Evolutionary conservation across 345 rosid species (phyloP).

Genomic region (Pistacia integerrima): DNA sequence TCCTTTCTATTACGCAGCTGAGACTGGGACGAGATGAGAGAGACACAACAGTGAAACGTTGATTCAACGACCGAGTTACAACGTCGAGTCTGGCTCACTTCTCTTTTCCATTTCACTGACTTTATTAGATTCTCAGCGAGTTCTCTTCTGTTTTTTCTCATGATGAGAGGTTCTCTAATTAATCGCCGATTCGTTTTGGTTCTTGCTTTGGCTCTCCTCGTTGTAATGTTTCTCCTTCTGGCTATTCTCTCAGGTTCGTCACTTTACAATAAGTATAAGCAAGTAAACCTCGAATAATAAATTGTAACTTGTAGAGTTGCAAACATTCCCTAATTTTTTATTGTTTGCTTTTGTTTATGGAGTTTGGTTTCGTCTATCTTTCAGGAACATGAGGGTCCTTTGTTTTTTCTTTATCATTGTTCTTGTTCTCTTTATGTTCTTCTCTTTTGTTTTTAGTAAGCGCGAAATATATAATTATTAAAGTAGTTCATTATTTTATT

Average conservation of each 20-base stretch:
- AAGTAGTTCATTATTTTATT: neutral
- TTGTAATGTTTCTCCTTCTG: slow-evolving; percentile 16
- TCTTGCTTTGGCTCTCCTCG: slow-evolving; percentile 20
- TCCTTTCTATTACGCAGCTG: slow-evolving; percentile 30
- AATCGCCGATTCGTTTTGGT: slow-evolving; percentile 25
- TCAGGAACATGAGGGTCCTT: slow-evolving; percentile 23
- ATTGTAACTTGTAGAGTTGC: neutral
- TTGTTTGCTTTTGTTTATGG: neutral
- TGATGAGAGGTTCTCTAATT: slow-evolving; percentile 22
- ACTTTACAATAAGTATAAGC: neutral
- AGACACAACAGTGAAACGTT: neutral
- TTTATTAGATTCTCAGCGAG: slow-evolving; percentile 10
- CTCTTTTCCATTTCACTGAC: neutral
- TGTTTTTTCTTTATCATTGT: slow-evolving; percentile 3
- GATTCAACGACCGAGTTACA: neutral
- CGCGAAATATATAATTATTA: neutral
- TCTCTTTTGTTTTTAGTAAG: neutral
- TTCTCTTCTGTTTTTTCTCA: neutral
- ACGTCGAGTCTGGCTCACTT: neutral
- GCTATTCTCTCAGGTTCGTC: slow-evolving; percentile 24
- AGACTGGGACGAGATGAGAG: neutral
- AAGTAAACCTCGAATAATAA: neutral
- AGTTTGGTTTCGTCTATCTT: slow-evolving; percentile 10
- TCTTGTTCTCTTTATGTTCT: slow-evolving; percentile 15
- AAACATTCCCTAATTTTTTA: slow-evolving; percentile 16